Conservation (phyloP, 163 green algal genomes). For the Scenedesmus sp. region DNA sequence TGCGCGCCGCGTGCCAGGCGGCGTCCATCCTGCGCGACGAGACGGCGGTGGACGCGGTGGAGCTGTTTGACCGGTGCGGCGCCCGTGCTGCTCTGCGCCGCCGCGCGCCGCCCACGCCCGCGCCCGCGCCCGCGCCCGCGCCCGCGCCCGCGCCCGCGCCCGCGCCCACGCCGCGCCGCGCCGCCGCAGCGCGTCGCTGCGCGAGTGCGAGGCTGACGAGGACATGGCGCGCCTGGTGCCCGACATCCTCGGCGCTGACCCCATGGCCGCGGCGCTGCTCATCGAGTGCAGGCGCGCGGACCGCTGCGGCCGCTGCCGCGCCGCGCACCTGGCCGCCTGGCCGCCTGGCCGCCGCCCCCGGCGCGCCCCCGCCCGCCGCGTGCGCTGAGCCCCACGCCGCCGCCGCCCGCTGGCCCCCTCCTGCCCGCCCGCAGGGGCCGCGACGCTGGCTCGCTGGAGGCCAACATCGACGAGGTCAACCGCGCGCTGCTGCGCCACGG, state of each 20-base stretch:
- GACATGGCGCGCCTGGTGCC: conserved; percentile 80
- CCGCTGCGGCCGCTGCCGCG: neutral
- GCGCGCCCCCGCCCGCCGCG: no score
- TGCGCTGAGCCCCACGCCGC: no score
- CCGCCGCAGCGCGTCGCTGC: conserved; percentile 41
- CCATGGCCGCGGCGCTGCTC: conserved; percentile 90
- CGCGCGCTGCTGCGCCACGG: conserved; percentile 62
- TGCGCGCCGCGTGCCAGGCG: conserved; percentile 65
- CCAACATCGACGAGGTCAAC: conserved; percentile 63
- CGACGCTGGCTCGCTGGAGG: no score
- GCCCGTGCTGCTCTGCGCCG: conserved; percentile 9
- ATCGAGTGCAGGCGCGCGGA: conserved; percentile 86
- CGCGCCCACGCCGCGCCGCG: neutral
- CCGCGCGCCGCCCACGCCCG: neutral
- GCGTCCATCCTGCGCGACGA: conserved; percentile 80
- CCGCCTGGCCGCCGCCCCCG: no score
- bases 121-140: neutral
- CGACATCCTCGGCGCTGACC: conserved; percentile 85
- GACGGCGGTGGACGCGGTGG: conserved; percentile 93
- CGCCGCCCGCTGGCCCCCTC: no score
- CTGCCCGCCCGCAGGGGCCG: no score
- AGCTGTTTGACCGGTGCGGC: conserved; percentile 91
- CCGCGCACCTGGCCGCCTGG: neutral
- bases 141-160: neutral
- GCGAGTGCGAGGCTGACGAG: conserved; percentile 74